These are phyloP conservation scores for Kwoniella bestiolae DNA, from an alignment of 768 basidiomycete genomes.

Conservation along the genomic window DNA sequence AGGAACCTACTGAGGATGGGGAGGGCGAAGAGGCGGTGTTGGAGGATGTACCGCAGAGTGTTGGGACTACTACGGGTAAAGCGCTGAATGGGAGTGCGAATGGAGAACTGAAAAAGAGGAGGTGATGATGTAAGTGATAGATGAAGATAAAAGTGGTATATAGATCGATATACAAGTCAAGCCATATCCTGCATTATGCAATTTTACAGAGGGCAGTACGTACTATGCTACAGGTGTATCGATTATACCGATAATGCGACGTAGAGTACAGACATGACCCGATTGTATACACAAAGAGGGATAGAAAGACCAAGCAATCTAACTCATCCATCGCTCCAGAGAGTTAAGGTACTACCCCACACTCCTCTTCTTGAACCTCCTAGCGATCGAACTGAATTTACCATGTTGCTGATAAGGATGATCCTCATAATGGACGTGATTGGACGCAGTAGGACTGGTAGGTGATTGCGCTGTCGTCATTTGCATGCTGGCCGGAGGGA, in stretches of 20 bases:
- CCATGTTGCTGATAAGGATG: not conserved
- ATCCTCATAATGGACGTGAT: slow-evolving; percentile 11
- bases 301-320: no score
- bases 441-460: not conserved
- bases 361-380: slow-evolving; percentile 13
- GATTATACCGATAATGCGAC: not conserved
- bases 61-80: slow-evolving; percentile 8
- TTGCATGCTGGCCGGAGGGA: not conserved
- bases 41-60: slow-evolving; percentile 16
- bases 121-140: no score
- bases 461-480: not conserved
- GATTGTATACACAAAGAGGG: no score
- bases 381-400: slow-evolving; percentile 1
- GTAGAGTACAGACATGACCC: not conserved
- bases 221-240: not conserved
- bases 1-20: not conserved
- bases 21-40: slow-evolving; percentile 3
- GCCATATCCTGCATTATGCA: no score
- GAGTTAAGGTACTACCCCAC: not conserved
- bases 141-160: not conserved
- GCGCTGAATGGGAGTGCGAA: not conserved
- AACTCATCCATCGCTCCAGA: no score
- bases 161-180: not conserved
- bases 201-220: no score
- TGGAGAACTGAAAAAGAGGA: slow-evolving; percentile 2